Percentiles rank a stretch among this genome's conserved stretches.
Conservation (phyloP, 257 asterid genomes). For the Solanum chiquidenum region DNA sequence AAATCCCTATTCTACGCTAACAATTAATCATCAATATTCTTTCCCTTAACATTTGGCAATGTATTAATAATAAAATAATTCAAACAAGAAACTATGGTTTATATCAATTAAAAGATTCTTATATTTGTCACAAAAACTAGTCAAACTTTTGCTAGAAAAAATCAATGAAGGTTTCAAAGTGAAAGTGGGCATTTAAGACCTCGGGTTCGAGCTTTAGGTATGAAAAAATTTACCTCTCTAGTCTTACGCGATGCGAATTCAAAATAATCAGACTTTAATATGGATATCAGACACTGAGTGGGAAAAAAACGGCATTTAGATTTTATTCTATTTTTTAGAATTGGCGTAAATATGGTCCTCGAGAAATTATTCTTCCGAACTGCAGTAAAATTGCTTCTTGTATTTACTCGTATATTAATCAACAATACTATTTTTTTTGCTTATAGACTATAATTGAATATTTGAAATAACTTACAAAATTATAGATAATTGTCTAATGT, state of each 20-base stretch:
- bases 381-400: not conserved
- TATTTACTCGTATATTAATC: not conserved
- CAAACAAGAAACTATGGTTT: not conserved
- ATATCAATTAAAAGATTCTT: not conserved
- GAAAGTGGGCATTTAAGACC: not conserved
- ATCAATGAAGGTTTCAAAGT: not conserved
- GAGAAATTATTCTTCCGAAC: not conserved
- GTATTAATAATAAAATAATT: not conserved
- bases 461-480: not conserved
- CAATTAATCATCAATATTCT: not conserved
- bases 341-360: not conserved
- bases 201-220: not conserved
- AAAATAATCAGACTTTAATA: too few relatives aligned
- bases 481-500: not conserved
- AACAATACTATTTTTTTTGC: not conserved
- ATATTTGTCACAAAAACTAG: not conserved
- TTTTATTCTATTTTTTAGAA: too few relatives aligned
- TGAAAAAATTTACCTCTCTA: rapidly evolving
- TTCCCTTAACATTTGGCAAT: not conserved
- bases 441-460: not conserved
- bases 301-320: not conserved
- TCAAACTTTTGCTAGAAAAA: not conserved
- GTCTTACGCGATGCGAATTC: not conserved
- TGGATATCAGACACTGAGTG: too few relatives aligned
- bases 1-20: not conserved